Evolutionary conservation across 1,284 basidiomycete genomes (phyloP), one percentile per base, ranked within the genome.

Genomic region (Papiliotrema fonsecae): DNA sequence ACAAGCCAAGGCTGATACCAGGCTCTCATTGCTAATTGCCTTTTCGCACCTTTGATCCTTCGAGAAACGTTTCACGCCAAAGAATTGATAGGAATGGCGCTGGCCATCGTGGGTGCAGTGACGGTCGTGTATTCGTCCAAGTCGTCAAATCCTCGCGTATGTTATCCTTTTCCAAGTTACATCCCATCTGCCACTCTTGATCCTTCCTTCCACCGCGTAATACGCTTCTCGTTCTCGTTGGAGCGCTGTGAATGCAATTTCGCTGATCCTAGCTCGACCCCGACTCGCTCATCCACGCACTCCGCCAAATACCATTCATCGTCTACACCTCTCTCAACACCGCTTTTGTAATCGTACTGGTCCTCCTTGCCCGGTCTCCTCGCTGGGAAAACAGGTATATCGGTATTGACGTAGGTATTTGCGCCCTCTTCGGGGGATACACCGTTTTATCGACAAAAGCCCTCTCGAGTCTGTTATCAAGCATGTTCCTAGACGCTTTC

Each of bases 401-500:
- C 1, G 82, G 86, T 52, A 79, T 97, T 47, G 93, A 98, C 68
- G 80, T 97, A 14, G 89, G 89, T 27, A 60, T 65, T 4, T 71
- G 69, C 32, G 67, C 70, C 9, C 56, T 73, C 4, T 73, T 71
- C 85, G 90, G 91, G 24, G 93, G 90, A 4, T 97, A 93, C 69
- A 97, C 93, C 1, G 93, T 97, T 0, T 77, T 98, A 3, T 84
- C 89, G 0, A 97, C 94, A 2, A 97, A 98, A 67, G 93, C 88
- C 1, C 74, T 96, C 32, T 93, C 90, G 13, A 88, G 87, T 1
- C 76, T 98, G 27, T 74, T 96, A 32, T 87, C 86, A 16, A 76
- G 82, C 56, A 77, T 86, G 66, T 87, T 87, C 77, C 75, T 86
- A 22, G 77, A 81, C 22, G 83, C 88, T 54, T 86, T 88, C 69